phyloP scores from a whole-genome alignment of 306 rosid species.

The Trifolium fragiferum region DNA sequence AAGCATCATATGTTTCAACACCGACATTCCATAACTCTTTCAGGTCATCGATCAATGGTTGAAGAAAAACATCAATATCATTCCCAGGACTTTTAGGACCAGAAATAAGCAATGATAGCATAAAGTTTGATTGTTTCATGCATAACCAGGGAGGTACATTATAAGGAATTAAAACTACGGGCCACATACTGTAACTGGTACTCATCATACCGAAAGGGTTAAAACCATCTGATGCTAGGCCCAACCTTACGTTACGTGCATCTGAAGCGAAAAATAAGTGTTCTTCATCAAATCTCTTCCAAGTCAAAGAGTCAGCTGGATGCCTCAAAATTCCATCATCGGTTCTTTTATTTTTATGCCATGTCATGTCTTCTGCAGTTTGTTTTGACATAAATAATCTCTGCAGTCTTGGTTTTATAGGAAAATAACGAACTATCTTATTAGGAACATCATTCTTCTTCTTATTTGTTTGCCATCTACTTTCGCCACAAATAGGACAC shows the following conservation, averaged over 20 bases:
- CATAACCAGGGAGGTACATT: not conserved
- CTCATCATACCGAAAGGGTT: not conserved
- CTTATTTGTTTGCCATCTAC: not conserved
- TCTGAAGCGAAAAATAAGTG: not conserved
- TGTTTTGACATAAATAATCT: constrained; percentile 10
- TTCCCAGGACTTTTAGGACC: not conserved
- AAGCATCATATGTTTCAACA: constrained; percentile 1
- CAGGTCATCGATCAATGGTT: not conserved
- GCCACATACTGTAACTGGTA: not conserved
- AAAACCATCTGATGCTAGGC: constrained; percentile 2
- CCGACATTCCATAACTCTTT: not conserved
- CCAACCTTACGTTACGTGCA: not conserved
- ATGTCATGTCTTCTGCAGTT: constrained; percentile 7
- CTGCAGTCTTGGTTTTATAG: not conserved
- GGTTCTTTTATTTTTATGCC: not conserved
- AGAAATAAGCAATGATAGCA: not conserved
- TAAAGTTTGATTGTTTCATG: not conserved
- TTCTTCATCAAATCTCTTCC: not conserved
- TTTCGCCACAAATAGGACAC: not conserved
- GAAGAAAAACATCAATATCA: not conserved
- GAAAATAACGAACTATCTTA: not conserved
- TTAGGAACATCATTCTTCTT: not conserved
- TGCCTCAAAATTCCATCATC: not conserved
- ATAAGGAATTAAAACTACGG: not conserved
- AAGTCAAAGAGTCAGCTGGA: not conserved